These are phyloP conservation scores for Penicillium soppii DNA, from an alignment of 495 filamentous ascomycete genomes.

Conservation along the genomic window DNA sequence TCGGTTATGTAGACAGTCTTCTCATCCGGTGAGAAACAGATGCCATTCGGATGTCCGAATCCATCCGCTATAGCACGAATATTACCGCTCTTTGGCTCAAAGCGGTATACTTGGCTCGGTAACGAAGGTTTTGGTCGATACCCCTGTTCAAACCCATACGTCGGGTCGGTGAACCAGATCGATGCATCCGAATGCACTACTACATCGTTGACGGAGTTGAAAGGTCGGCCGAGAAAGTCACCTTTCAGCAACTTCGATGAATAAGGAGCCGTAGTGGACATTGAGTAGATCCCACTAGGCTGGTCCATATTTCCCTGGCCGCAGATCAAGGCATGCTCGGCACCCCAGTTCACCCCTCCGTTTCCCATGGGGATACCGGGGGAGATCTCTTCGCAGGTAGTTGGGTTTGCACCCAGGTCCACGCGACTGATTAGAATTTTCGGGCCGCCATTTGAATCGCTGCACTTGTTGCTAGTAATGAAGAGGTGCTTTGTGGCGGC, in stretches of 20 bases:
- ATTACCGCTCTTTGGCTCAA: constrained; percentile 42
- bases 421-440: constrained; percentile 37
- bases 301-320: constrained; percentile 49
- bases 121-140: constrained; percentile 53
- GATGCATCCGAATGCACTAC: constrained; percentile 52
- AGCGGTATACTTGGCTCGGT: constrained; percentile 58
- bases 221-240: constrained; percentile 57
- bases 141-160: constrained; percentile 59
- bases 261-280: constrained; percentile 31
- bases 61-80: constrained; percentile 56
- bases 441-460: constrained; percentile 16
- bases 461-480: constrained; percentile 52
- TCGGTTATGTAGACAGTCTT: constrained; percentile 55
- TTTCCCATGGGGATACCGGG: constrained; percentile 54
- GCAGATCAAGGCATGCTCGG: constrained; percentile 44
- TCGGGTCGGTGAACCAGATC: constrained; percentile 65
- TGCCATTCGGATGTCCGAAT: constrained; percentile 56
- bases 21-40: constrained; percentile 55
- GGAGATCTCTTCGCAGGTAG: constrained; percentile 23
- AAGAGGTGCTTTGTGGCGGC: constrained; percentile 48
- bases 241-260: constrained; percentile 22
- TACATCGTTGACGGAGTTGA: constrained; percentile 62
- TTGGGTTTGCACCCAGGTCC: constrained; percentile 19
- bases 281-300: constrained; percentile 52
- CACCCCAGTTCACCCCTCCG: constrained; percentile 48